Conservation (phyloP, 164 flowering plant species). For the Magnolia sinica region DNA sequence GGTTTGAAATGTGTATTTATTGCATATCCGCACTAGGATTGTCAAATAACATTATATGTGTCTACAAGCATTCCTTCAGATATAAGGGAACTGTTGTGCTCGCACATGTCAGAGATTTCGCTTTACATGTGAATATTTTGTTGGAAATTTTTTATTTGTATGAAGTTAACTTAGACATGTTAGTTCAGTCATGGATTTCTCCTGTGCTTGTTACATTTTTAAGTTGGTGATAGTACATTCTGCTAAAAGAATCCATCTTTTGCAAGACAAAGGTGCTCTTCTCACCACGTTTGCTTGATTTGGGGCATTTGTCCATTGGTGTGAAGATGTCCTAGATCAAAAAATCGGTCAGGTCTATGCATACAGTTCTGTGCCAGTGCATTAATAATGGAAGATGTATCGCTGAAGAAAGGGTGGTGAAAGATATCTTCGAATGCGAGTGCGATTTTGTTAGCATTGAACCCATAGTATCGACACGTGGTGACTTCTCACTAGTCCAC, state of each 20-base stretch:
- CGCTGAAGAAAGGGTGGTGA: too few relatives aligned
- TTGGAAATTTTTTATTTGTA: background rate
- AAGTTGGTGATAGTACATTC: background rate
- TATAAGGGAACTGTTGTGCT: background rate
- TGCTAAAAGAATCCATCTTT: background rate
- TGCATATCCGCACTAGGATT: background rate
- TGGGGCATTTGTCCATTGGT: too few relatives aligned
- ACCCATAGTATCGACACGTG: too few relatives aligned
- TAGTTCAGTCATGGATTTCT: background rate
- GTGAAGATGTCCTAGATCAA: too few relatives aligned
- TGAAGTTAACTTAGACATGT: background rate
- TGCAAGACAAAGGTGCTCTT: conserved; percentile 81
- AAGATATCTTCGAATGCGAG: too few relatives aligned
- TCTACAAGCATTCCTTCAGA: background rate
- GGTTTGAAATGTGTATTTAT: conserved; percentile 34
- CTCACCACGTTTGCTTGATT: conserved; percentile 47
- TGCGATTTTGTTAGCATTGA: too few relatives aligned
- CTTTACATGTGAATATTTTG: background rate
- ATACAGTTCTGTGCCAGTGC: too few relatives aligned
- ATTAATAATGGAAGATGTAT: too few relatives aligned
- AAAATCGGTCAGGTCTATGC: too few relatives aligned
- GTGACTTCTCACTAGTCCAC: too few relatives aligned
- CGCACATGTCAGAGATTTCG: too few relatives aligned
- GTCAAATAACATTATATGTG: background rate
- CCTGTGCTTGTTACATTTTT: background rate